Conservation (phyloP, 768 basidiomycete genomes). For the Podaxis sp. region DNA sequence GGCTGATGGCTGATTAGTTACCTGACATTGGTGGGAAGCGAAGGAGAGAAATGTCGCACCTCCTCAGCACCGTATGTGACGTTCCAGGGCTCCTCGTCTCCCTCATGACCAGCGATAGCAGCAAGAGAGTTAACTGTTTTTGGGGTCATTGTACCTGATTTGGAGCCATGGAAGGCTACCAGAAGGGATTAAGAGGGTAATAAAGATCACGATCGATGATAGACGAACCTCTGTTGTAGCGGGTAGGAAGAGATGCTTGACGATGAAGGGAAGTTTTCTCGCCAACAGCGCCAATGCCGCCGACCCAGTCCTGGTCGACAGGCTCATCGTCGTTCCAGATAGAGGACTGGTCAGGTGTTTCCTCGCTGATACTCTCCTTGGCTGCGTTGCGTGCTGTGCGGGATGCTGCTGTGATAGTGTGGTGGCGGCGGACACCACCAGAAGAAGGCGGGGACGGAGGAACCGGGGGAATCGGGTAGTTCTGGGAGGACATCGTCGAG, state of each 20-base stretch:
- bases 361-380: slow-evolving; percentile 69
- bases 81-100: slow-evolving; percentile 89
- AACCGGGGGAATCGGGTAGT: slow-evolving; percentile 38
- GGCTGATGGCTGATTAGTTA: slow-evolving; percentile 36
- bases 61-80: slow-evolving; percentile 62
- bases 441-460: slow-evolving; percentile 41
- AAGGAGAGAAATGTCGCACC: slow-evolving; percentile 36
- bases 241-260: slow-evolving; percentile 79
- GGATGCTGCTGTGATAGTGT: slow-evolving; percentile 78
- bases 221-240: slow-evolving; percentile 67
- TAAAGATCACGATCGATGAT: slow-evolving; percentile 22
- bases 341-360: slow-evolving; percentile 52
- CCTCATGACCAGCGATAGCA: slow-evolving; percentile 84
- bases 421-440: slow-evolving; percentile 71
- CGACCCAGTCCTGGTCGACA: slow-evolving; percentile 80
- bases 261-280: slow-evolving; percentile 80
- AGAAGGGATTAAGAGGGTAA: slow-evolving; percentile 17
- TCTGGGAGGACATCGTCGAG: slow-evolving; percentile 34
- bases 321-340: slow-evolving; percentile 75
- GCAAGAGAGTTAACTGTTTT: slow-evolving; percentile 80
- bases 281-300: slow-evolving; percentile 79
- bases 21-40: slow-evolving; percentile 16
- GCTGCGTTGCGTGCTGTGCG: slow-evolving; percentile 59
- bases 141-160: slow-evolving; percentile 64
- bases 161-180: slow-evolving; percentile 36